Conservation (phyloP, 2,329 filamentous ascomycete genomes). For the Colletotrichum orbiculare region DNA sequence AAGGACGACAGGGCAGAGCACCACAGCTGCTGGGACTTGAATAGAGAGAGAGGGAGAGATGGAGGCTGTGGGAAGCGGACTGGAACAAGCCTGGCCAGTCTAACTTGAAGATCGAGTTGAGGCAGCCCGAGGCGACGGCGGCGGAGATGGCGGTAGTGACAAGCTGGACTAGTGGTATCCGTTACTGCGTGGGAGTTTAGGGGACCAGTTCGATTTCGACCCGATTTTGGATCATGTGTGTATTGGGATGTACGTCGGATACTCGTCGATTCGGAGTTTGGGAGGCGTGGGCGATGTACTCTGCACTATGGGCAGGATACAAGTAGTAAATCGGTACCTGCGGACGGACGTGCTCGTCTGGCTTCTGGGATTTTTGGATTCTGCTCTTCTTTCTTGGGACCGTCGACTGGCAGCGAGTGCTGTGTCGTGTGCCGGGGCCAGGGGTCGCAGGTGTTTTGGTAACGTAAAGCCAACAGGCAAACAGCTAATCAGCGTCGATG, state of each 20-base stretch:
- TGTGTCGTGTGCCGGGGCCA: constrained; percentile 33
- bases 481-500: constrained; percentile 33
- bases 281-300: no score
- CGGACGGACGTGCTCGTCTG: constrained; percentile 36
- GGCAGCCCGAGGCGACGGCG: constrained; percentile 7
- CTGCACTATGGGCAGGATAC: no score
- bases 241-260: no score
- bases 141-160: no score
- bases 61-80: no score
- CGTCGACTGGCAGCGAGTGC: constrained; percentile 14
- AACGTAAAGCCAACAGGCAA: constrained; percentile 32
- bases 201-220: constrained; percentile 28
- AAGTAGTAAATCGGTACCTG: neutral
- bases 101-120: no score
- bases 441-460: constrained; percentile 33
- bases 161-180: neutral
- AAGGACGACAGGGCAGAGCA: constrained; percentile 10
- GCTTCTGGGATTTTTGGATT: constrained; percentile 22
- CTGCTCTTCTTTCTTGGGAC: constrained; percentile 19
- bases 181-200: constrained; percentile 3
- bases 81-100: no score
- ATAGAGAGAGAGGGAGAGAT: no score
- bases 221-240: constrained; percentile 11
- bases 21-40: neutral
- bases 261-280: no score